These are phyloP conservation scores for Camillea tinctor DNA, from an alignment of 2,329 filamentous ascomycete genomes.

Conservation along the genomic window DNA sequence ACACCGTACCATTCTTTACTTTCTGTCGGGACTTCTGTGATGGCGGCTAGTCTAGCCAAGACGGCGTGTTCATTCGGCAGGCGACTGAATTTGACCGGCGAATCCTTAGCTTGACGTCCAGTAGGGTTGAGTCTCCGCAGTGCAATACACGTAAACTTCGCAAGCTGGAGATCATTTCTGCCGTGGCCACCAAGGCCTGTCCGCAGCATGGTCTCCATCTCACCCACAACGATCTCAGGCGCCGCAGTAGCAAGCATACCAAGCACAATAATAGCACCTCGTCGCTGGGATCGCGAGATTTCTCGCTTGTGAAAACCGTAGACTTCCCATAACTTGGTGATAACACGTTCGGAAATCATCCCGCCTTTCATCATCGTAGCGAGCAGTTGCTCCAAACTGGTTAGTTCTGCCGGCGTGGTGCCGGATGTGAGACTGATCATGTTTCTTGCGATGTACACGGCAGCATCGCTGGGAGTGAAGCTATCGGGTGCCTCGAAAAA, in stretches of 20 bases:
- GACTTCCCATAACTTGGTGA: slow-evolving; percentile 94
- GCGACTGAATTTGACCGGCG: slow-evolving; percentile 67
- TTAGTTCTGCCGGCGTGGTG: slow-evolving; percentile 90
- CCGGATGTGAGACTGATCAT: slow-evolving; percentile 99
- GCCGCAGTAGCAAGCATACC: slow-evolving; percentile 95
- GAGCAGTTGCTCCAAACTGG: slow-evolving; percentile 89
- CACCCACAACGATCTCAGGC: slow-evolving; percentile 87
- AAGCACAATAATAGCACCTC: slow-evolving; percentile 92
- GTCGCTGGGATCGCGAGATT: slow-evolving; percentile 85
- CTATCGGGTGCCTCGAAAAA: slow-evolving; percentile 94
- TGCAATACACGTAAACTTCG: slow-evolving; percentile 94
- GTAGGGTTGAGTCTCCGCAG: slow-evolving; percentile 85
- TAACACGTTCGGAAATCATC: slow-evolving; percentile 79
- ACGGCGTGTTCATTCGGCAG: slow-evolving; percentile 92
- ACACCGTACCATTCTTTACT: slow-evolving; percentile 97
- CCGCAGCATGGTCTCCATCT: slow-evolving; percentile 91
- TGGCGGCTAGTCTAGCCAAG: slow-evolving; percentile 73
- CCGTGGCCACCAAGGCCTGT: slow-evolving; percentile 84
- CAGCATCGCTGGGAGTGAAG: slow-evolving; percentile 84
- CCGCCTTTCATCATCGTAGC: slow-evolving; percentile 97
- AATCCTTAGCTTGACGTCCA: slow-evolving; percentile 76
- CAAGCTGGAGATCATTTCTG: slow-evolving; percentile 78
- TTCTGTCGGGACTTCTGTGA: slow-evolving; percentile 81
- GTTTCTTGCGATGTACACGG: slow-evolving; percentile 93
- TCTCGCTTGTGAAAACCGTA: slow-evolving; percentile 93